Percentiles rank a stretch among this genome's conserved stretches.
phyloP scores from a whole-genome alignment of 495 filamentous ascomycete species.

The Lineolata rhizophorae region DNA sequence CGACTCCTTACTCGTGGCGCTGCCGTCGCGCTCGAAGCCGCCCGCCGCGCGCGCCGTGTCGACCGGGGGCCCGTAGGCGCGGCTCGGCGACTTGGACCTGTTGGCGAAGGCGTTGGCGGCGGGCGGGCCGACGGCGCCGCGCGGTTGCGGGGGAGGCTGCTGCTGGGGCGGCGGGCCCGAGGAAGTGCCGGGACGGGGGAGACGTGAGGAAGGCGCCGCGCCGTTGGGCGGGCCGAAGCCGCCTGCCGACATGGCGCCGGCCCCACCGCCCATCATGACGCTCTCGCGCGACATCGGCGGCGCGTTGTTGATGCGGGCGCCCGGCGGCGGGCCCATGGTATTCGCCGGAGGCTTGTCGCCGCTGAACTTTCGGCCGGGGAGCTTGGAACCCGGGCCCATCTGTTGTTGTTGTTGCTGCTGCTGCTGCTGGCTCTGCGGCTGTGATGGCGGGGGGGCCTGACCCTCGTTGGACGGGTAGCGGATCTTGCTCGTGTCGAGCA shows the following conservation, averaged over 20 bases:
- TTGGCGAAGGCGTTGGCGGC: no score
- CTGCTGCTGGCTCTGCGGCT: constrained; percentile 8
- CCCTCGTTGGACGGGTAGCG: constrained; percentile 60
- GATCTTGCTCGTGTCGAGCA: constrained; percentile 88
- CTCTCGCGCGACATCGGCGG: no score
- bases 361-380: not conserved
- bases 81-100: constrained; percentile 26
- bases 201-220: not conserved
- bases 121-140: constrained; percentile 26
- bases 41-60: constrained; percentile 29
- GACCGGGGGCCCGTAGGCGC: constrained; percentile 26
- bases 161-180: constrained; percentile 72
- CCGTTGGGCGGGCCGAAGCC: not conserved
- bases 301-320: no score
- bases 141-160: constrained; percentile 63
- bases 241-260: no score
- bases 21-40: no score
- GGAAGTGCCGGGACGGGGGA: constrained; percentile 17
- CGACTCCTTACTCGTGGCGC: no score
- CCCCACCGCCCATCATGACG: no score
- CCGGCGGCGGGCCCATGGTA: no score
- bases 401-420: constrained; percentile 2
- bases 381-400: not conserved
- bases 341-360: no score
- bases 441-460: constrained; percentile 17